Percentiles rank a stretch among this genome's conserved stretches.
Evolutionary conservation across 805 yeast species (phyloP).

Genomic region (Torulaspora microellipsoides): DNA sequence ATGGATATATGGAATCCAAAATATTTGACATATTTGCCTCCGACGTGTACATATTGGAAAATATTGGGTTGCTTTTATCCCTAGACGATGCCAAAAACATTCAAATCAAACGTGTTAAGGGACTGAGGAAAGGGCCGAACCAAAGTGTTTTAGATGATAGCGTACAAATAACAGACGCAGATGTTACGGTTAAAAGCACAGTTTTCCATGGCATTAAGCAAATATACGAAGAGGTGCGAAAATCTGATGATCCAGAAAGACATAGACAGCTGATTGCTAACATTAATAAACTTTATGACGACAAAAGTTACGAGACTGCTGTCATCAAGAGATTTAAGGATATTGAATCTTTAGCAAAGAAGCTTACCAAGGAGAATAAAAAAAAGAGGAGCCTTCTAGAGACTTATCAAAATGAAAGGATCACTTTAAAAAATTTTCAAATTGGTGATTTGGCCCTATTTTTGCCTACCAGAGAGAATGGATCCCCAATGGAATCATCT

Average conservation of each 20-base stretch:
- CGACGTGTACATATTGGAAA: slow-evolving; percentile 58
- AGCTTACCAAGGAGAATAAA: slow-evolving; percentile 58
- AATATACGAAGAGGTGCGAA: slow-evolving; percentile 12
- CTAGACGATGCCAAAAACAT: slow-evolving; percentile 35
- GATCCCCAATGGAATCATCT: slow-evolving; percentile 15
- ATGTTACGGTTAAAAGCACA: slow-evolving; percentile 48
- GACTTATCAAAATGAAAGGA: slow-evolving; percentile 38
- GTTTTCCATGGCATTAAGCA: slow-evolving; percentile 31
- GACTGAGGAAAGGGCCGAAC: slow-evolving; percentile 50
- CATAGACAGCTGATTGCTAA: slow-evolving; percentile 12
- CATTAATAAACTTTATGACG: slow-evolving; percentile 27
- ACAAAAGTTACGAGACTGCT: slow-evolving; percentile 36
- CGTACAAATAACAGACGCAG: slow-evolving; percentile 33
- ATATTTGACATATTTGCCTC: slow-evolving; percentile 39
- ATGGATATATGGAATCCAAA: slow-evolving; percentile 6
- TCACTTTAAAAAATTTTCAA: slow-evolving; percentile 64
- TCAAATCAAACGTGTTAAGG: slow-evolving; percentile 72
- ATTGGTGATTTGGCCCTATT: slow-evolving; percentile 77
- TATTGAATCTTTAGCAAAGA: slow-evolving; percentile 85
- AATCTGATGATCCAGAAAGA: slow-evolving; percentile 11
- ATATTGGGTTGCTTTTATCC: slow-evolving; percentile 62
- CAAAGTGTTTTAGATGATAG: slow-evolving; percentile 34
- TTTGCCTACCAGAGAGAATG: slow-evolving; percentile 60
- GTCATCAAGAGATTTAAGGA: slow-evolving; percentile 77
- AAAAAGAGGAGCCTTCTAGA: slow-evolving; percentile 29